Evolutionary conservation across 306 rosid genomes (phyloP).

Genomic region (Crotalaria pallida): DNA sequence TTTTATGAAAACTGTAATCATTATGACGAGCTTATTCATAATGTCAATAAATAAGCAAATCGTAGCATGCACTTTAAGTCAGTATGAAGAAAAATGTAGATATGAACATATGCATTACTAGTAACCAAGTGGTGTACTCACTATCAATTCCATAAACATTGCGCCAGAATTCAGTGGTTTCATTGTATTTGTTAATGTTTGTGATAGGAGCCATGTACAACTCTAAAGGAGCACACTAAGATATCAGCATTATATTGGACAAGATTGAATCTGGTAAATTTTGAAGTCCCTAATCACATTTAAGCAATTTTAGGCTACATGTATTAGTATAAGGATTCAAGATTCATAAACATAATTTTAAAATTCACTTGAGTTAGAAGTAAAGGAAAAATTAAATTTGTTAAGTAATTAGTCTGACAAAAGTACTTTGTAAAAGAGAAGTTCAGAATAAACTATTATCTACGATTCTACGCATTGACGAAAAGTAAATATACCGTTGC

Average conservation of each 20-base stretch:
- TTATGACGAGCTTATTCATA: background rate
- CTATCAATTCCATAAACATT: conserved; percentile 95
- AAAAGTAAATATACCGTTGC: conserved; percentile 44
- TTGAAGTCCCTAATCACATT: background rate
- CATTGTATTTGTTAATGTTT: conserved; percentile 74
- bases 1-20: background rate
- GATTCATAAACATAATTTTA: background rate
- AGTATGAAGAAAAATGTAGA: background rate
- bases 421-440: background rate
- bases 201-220: conserved; percentile 94
- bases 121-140: conserved; percentile 33
- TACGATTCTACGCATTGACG: background rate
- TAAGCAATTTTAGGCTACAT: background rate
- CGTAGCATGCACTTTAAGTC: background rate
- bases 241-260: conserved; percentile 20
- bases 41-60: no score
- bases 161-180: conserved; percentile 90
- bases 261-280: background rate
- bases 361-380: background rate
- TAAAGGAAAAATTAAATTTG: background rate
- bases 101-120: background rate
- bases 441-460: background rate
- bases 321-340: no score
- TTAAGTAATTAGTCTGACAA: background rate
- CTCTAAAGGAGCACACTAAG: conserved; percentile 46